phyloP scores from a whole-genome alignment of 306 rosid genomes.

The Prunus campanulata region DNA sequence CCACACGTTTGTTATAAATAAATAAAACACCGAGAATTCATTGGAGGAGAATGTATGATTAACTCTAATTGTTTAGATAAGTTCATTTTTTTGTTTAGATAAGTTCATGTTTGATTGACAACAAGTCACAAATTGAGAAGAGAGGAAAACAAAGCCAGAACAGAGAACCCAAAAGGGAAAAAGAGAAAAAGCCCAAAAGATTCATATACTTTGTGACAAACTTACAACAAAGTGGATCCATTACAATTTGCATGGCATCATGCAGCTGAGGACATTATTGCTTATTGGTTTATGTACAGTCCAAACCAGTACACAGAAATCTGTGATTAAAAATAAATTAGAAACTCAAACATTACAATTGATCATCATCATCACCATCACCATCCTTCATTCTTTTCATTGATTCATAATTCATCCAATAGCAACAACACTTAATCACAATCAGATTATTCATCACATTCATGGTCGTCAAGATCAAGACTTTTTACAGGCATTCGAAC shows the following conservation, averaged over 20 bases:
- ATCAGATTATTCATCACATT: background rate
- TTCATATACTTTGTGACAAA: background rate
- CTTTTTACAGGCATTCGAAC: background rate
- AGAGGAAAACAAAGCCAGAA: background rate
- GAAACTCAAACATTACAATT: background rate
- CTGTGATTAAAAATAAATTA: background rate
- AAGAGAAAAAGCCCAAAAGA: background rate
- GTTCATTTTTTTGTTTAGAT: background rate
- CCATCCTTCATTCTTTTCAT: background rate
- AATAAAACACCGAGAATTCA: background rate
- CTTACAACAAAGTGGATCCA: background rate
- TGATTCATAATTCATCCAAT: background rate
- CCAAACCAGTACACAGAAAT: background rate
- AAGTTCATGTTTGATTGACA: background rate
- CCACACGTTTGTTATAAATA: too few relatives aligned
- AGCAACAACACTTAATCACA: background rate
- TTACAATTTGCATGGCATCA: background rate
- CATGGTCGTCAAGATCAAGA: background rate
- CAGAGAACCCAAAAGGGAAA: background rate
- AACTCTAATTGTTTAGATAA: too few relatives aligned
- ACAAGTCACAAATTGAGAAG: background rate
- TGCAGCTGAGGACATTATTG: background rate
- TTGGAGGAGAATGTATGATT: background rate
- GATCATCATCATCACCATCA: background rate
- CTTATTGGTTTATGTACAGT: background rate